phyloP scores from a whole-genome alignment of 306 rosid genomes.

The Castanea mollissima region DNA sequence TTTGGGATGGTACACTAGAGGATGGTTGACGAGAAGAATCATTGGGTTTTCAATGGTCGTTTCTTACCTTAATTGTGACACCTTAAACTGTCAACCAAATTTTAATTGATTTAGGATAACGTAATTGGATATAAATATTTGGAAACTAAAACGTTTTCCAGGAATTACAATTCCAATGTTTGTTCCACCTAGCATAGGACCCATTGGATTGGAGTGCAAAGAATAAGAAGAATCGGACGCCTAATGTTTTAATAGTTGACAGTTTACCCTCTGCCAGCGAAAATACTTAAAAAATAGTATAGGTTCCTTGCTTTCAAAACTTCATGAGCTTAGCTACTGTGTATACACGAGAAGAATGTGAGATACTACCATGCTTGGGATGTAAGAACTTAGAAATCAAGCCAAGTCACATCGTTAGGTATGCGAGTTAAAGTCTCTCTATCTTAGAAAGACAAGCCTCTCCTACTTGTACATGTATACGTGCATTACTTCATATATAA shows the following conservation, averaged over 20 bases:
- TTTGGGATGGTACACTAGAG: background rate
- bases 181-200: background rate
- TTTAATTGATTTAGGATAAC: background rate
- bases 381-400: conserved; percentile 56
- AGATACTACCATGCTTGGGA: conserved; percentile 39
- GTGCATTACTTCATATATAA: background rate
- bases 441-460: conserved; percentile 27
- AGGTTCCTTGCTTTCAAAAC: conserved; percentile 27
- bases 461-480: background rate
- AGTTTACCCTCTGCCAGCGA: background rate
- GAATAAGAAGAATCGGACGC: background rate
- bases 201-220: background rate
- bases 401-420: conserved; percentile 64
- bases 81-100: background rate
- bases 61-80: background rate
- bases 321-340: conserved; percentile 6
- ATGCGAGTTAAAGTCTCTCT: conserved; percentile 51
- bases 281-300: background rate
- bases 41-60: background rate
- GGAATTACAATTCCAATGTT: background rate
- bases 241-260: background rate
- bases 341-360: conserved; percentile 7
- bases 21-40: background rate
- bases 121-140: background rate
- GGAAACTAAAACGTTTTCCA: background rate